Base-by-base conservation (phyloP, 2,329 filamentous ascomycete genomes). In the Penicillium brevicompactum region DNA sequence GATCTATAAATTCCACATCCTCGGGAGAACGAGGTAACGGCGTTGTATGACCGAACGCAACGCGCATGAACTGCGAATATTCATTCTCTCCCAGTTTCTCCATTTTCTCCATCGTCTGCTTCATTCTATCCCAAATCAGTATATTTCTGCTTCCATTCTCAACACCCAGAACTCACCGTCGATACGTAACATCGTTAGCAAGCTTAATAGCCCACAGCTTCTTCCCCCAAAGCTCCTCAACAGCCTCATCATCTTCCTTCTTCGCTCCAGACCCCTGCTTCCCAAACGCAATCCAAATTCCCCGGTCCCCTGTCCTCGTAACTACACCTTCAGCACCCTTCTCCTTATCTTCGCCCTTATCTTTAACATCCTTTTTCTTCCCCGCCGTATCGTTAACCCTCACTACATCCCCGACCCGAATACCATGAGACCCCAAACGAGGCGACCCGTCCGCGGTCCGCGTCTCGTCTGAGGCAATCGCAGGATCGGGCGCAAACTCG, bases 401-500 rank as follows among this genome's bases (percentile, higher is more conserved):
- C 22, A 80, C 78, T 31, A 80, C 73, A 68, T 80, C 78, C 1
- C 78, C 78, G 5, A 79, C 77, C 1, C 78, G 67, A 11, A 80
- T 75, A 4, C 77, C 78, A 72, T 80, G 77, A 30, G 76, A 70
- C 1, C 72, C 75, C n/a, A 80, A 59, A 21, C 69, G 42, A 75
- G 62, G 59, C 67, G 57, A 78, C 70, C 18, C 74, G 49, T 82
- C 78, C 0, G 68, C 60, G 2, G 51, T 49, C 2, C 56, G 58
- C 13, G 81, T 63, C 52, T 82, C 74, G 5, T 64, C 57, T 10
- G 75, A 73, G 4, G 83, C 80, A 2, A 88, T 83, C 0, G 91
- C 89, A n/a, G 84, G 76, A 67, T 97, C 93, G 1, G 76, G 73
- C 1, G 77, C 79, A 5, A 99, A 85, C 72, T 97, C 92, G 3